Evolutionary conservation across 495 filamentous ascomycete species (phyloP), one percentile per base, ranked within the genome.

Genomic region (Tuber melanosporum): DNA sequence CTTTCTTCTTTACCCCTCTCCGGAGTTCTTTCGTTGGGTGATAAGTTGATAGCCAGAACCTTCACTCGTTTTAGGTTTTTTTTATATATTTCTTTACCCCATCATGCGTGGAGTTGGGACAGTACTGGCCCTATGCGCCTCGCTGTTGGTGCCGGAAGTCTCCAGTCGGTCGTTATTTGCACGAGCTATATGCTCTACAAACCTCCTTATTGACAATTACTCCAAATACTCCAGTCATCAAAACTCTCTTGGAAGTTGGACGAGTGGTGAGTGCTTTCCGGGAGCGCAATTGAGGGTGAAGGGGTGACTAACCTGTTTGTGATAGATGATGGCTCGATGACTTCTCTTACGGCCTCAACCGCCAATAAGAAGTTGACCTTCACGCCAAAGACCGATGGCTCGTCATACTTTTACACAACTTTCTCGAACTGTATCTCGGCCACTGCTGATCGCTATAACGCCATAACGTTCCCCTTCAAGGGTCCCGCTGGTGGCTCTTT

Each of bases 401-500:
- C 83, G 19, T 87, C 87, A n/a, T 91, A 91, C 80, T 88, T 89
- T 76, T 90, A 90, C 75, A 88, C 89, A 75, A 86, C 85, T 17
- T 88, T 90, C 74, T 72, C 71, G 7, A 77, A 82, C 14, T 91
- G 89, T 79, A 81, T 87, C 70, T 84, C 85, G 57, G 85, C 86
- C 52, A 79, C 82, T 15, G 84, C 85, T 41, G 81, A 84, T 43
- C 85, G 85, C 15, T 90, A 90, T 81, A 86, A 85, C 71, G 86
- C 86, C 6, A 75, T 91, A 57, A 86, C 87, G 44, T 90, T 90
- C 79, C 86, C 84, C 71, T 83, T 90, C 79, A 87, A 88, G 81
- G 87, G 87, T 2, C 89, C 89, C 2, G 81, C 85, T 39, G 86
- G 84, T 19, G 85, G 84, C 2, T 74, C 69, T 14, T 83, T 88